phyloP scores from a whole-genome alignment of 2,329 filamentous ascomycete species.

The Coniella lustricola region DNA sequence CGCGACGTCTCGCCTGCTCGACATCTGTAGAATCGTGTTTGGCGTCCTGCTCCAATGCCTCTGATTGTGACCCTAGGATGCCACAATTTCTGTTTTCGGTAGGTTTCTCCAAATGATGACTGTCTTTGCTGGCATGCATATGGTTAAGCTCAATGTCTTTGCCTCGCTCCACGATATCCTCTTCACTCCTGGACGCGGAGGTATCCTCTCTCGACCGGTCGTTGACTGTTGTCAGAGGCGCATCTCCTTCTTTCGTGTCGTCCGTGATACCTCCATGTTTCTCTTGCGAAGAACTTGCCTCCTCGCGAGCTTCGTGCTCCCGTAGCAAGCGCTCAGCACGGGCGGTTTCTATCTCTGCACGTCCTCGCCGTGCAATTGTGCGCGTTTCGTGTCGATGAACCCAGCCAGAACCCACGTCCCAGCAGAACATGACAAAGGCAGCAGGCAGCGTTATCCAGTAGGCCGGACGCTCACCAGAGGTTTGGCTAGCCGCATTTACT shows the following conservation, averaged over 20 bases:
- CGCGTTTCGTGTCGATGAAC: slow-evolving; percentile 54
- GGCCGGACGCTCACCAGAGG: slow-evolving; percentile 46
- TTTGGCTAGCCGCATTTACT: slow-evolving; percentile 54
- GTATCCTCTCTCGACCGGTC: neutral
- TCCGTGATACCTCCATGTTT: neutral
- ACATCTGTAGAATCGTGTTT: neutral
- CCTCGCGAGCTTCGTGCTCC: slow-evolving; percentile 25
- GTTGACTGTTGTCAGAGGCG: neutral
- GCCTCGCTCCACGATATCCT: slow-evolving; percentile 18
- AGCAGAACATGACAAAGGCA: slow-evolving; percentile 60
- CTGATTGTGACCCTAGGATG: neutral
- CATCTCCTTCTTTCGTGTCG: neutral
- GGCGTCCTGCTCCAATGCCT: neutral
- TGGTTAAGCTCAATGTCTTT: neutral
- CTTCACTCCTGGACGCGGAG: neutral
- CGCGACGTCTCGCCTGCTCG: neutral
- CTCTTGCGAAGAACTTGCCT: slow-evolving; percentile 2
- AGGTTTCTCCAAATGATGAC: neutral
- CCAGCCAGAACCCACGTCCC: slow-evolving; percentile 61
- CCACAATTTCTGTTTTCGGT: too few relatives aligned
- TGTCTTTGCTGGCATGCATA: neutral
- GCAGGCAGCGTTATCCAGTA: slow-evolving; percentile 65
- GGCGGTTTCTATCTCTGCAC: slow-evolving; percentile 38
- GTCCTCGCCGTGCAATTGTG: slow-evolving; percentile 50
- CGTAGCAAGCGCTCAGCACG: slow-evolving; percentile 31